Conservation (phyloP, 257 asterid species). For the Leptodermis oblonga region DNA sequence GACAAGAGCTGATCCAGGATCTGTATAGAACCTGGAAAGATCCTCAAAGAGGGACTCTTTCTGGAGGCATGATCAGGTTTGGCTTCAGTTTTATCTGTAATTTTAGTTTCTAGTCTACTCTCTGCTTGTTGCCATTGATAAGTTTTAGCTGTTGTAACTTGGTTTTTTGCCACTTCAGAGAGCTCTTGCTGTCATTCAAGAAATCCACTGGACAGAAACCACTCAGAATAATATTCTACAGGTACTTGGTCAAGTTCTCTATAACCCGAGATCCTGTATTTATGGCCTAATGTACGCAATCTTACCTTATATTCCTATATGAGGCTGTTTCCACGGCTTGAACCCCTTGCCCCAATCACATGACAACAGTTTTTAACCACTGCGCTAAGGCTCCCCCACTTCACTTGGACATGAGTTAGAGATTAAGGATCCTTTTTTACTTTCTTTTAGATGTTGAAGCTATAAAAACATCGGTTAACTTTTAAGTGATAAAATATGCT, state of each 20-base stretch:
- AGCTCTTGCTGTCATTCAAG: conserved; percentile 26
- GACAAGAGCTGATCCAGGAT: conserved; percentile 35
- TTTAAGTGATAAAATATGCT: background rate
- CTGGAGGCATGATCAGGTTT: conserved; percentile 37
- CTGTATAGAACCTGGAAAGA: conserved; percentile 30
- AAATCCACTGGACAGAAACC: conserved; percentile 34
- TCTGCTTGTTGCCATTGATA: background rate
- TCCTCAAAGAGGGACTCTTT: conserved; percentile 21
- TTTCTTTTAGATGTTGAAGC: background rate
- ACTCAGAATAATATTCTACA: conserved; percentile 29
- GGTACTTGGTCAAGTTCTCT: conserved; percentile 16
- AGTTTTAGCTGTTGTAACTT: background rate
- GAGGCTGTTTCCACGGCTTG: too few species aligned
- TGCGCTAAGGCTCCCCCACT: too few species aligned
- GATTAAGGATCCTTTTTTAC: background rate
- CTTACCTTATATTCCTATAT: too few species aligned
- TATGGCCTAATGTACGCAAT: too few species aligned
- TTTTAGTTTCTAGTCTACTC: background rate
- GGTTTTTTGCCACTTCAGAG: conserved; percentile 15
- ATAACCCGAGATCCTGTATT: background rate
- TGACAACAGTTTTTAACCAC: too few species aligned
- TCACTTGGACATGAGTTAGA: too few species aligned
- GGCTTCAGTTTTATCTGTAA: background rate
- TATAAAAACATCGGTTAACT: too few species aligned
- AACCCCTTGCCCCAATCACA: too few species aligned